These are phyloP conservation scores for Peronospora farinosa DNA, from an alignment of 352 stramenopile genomes.

Conservation along the genomic window DNA sequence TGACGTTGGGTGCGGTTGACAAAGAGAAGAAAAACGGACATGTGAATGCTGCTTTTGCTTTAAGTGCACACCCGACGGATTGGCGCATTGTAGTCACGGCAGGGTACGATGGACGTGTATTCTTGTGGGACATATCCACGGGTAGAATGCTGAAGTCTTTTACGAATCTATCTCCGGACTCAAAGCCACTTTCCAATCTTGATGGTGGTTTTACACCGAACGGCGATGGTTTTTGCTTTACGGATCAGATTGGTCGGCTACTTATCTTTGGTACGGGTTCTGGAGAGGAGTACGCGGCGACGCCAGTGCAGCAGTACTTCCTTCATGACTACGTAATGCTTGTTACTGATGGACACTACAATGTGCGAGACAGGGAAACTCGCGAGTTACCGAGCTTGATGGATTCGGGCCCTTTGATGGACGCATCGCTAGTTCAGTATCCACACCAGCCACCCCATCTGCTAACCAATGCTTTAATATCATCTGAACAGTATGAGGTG, in stretches of 20 bases:
- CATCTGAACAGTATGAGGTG: conserved; percentile 44
- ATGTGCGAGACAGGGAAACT: conserved; percentile 85
- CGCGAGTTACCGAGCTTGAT: conserved; percentile 83
- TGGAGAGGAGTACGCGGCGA: conserved; percentile 48
- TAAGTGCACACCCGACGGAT: conserved; percentile 70
- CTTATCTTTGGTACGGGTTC: conserved; percentile 76
- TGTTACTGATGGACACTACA: conserved; percentile 81
- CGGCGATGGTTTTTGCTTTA: conserved; percentile 68
- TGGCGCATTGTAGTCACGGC: conserved; percentile 71
- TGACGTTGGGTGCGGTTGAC: conserved; percentile 56
- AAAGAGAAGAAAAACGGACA: conserved; percentile 57
- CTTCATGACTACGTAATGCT: conserved; percentile 86
- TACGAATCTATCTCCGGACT: conserved; percentile 50
- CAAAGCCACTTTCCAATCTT: conserved; percentile 59
- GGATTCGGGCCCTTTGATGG: conserved; percentile 63
- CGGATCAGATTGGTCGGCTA: conserved; percentile 73
- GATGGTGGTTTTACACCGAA: conserved; percentile 69
- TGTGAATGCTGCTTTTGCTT: conserved; percentile 73
- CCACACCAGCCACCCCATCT: conserved; percentile 67
- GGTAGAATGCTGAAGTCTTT: conserved; percentile 60
- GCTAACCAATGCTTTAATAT: conserved; percentile 31
- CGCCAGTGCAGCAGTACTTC: conserved; percentile 85
- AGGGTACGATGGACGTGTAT: conserved; percentile 78
- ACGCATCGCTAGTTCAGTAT: conserved; percentile 72
- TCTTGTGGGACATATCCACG: conserved; percentile 78